A percentile compares a stretch with the other conserved stretches of the same genome.
Evolutionary conservation across 2,329 filamentous ascomycete species (phyloP).

Genomic region (Alternaria viburni): DNA sequence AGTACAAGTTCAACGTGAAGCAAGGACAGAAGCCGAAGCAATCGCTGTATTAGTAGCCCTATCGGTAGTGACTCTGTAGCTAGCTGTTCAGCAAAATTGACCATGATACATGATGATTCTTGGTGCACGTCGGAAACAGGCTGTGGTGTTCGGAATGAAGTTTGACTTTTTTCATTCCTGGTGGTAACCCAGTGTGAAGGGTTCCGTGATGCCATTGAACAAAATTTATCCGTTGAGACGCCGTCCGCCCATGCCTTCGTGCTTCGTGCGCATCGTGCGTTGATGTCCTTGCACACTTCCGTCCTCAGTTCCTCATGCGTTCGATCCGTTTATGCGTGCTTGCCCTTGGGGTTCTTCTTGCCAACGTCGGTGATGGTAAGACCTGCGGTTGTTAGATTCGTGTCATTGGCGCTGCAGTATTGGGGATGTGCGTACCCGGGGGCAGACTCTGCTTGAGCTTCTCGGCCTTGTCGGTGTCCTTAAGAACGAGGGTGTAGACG

Average conservation of each 20-base stretch:
- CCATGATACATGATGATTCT: background rate
- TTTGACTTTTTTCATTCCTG: constrained; percentile 42
- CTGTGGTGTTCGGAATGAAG: constrained; percentile 23
- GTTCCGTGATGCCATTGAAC: constrained; percentile 41
- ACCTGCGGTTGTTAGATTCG: constrained; percentile 47
- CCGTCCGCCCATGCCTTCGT: constrained; percentile 36
- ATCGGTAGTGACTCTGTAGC: background rate
- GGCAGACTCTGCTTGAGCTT: constrained; percentile 99
- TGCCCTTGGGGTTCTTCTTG: constrained; percentile 68
- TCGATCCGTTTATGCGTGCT: constrained; percentile 47
- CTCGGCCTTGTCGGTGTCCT: constrained; percentile 99
- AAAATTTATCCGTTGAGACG: constrained; percentile 42
- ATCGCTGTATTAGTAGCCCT: constrained; percentile 10
- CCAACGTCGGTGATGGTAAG: constrained; percentile 66
- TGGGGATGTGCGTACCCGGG: constrained; percentile 72
- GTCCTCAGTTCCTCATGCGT: constrained; percentile 10
- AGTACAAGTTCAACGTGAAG: constrained; percentile 61
- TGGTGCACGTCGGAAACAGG: background rate
- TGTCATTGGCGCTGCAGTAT: background rate
- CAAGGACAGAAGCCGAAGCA: constrained; percentile 15
- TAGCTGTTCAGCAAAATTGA: constrained; percentile 4
- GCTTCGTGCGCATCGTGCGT: constrained; percentile 20
- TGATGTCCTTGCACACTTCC: constrained; percentile 13
- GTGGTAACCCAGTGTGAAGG: constrained; percentile 28
- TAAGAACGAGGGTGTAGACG: constrained; percentile 98